These are phyloP conservation scores for Chaetomiaceae sp. DNA, from an alignment of 2,329 filamentous ascomycete genomes.

Conservation along the genomic window DNA sequence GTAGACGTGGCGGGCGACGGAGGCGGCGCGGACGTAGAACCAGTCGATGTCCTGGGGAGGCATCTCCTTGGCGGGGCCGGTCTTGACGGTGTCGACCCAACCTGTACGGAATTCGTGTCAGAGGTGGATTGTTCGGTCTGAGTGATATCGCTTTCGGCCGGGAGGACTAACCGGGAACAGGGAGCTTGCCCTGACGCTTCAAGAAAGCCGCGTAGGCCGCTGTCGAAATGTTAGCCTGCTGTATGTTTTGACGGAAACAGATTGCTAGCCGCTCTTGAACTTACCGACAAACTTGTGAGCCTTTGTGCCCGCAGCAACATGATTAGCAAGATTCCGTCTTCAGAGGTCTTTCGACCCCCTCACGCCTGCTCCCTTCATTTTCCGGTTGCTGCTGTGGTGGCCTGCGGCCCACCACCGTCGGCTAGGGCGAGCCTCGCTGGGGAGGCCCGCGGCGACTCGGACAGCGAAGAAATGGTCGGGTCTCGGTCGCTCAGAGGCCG, in stretches of 20 bases:
- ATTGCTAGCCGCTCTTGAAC: background rate
- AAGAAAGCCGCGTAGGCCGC: conserved; percentile 78
- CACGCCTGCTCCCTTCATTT: conserved; percentile 56
- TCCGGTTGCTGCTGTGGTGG: conserved; percentile 25
- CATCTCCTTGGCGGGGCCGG: conserved; percentile 91
- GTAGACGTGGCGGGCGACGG: conserved; percentile 97
- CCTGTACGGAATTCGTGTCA: conserved; percentile 44
- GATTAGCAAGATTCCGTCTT: conserved; percentile 68
- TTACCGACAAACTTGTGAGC: conserved; percentile 77
- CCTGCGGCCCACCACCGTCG: conserved; percentile 20
- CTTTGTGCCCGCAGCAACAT: conserved; percentile 41
- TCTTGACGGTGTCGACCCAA: conserved; percentile 99
- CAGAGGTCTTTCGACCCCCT: conserved; percentile 68
- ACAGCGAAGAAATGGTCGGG: conserved; percentile 21
- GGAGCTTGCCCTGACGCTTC: conserved; percentile 91
- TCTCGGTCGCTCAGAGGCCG: conserved; percentile 25
- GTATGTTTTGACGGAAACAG: too few relatives aligned
- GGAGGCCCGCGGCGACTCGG: conserved; percentile 16
- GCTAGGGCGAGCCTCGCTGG: conserved; percentile 12
- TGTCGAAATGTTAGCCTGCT: conserved; percentile 86
- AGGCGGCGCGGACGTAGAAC: conserved; percentile 86
- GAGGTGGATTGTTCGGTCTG: conserved; percentile 1
- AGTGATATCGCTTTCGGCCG: conserved; percentile 8
- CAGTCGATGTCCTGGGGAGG: conserved; percentile 98
- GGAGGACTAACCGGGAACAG: conserved; percentile 70